Base-by-base conservation (phyloP, 2,329 filamentous ascomycete species). In the Truncatella angustata region DNA sequence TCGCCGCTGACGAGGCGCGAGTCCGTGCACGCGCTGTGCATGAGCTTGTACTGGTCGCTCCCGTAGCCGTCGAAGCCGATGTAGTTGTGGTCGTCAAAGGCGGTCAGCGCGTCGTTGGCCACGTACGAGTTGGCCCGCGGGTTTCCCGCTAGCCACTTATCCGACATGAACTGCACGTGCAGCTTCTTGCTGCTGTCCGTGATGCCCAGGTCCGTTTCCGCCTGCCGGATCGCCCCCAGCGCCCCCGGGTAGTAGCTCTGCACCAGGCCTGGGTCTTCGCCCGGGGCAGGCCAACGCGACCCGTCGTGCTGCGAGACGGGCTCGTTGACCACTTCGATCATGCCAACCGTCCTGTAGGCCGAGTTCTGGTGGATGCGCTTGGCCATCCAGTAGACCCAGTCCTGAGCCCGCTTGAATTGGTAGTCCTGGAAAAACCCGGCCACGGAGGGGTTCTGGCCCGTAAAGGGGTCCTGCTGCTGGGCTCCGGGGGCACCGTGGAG, bases 71-170 rank as follows among this genome's bases (percentile, higher is more conserved):
- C 60, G 52, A 85, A 60, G 9, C 59, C 84, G 23, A 81, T 64
- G 62, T 85, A 86, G 18, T 79, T 73, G 58, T 85, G 82, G 61
- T 82, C 75, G 61, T 85, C 81, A 58, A 77, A 86, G 26, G 75
- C 76, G 11, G 43, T 46, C 9, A 46, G 77, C 26, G 72, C 65
- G 20, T 70, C 67, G 56, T 70, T 67, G 3, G 71, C 63, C 7
- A 84, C 67, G 47, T 68, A 70, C 23, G 72, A 57, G 23, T 70
- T 74, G 0, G 81, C 42, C 2, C 56, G 58, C 35, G 59, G 78
- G 60, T 84, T 70, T 5, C 81, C 81, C 1, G 80, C 74, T 16
- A 76, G 78, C 82, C 81, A 86, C 23, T 70, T 64, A 23, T 70
- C 60, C 55, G 80, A 76, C 71, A 75, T 74, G 54, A 71, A 71